Percentiles rank a stretch among this genome's conserved stretches.
Evolutionary conservation across 805 yeast species (phyloP).

Genomic region (Metschnikowia matae): DNA sequence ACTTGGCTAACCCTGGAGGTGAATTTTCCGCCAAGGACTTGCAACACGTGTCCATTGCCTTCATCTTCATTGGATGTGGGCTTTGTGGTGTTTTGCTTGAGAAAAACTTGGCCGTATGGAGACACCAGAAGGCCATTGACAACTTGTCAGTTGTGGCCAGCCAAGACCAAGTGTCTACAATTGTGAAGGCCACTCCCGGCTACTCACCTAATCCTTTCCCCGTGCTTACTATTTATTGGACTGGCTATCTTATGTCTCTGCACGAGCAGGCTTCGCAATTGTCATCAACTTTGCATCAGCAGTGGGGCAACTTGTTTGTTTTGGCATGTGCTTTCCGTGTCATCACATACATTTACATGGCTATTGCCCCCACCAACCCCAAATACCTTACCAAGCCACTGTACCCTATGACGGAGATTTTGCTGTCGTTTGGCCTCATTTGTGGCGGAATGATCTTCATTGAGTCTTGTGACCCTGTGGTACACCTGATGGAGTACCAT

Average conservation of each 20-base stretch:
- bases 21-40: conserved; percentile 86
- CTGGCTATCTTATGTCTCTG: conserved; percentile 92
- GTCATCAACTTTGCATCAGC: conserved; percentile 78
- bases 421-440: conserved; percentile 72
- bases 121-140: conserved; percentile 39
- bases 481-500: conserved; percentile 74
- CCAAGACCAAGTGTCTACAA: conserved; percentile 8
- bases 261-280: conserved; percentile 80
- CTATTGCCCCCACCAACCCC: conserved; percentile 38
- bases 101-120: conserved; percentile 58
- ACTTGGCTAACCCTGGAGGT: conserved; percentile 63
- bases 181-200: conserved; percentile 54
- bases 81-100: conserved; percentile 85
- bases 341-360: conserved; percentile 49
- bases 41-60: conserved; percentile 88
- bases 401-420: conserved; percentile 82
- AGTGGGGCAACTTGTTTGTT: conserved; percentile 89
- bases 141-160: conserved; percentile 10
- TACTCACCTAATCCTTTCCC: conserved; percentile 94
- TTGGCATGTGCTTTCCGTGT: conserved; percentile 77
- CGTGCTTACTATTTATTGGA: conserved; percentile 89
- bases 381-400: conserved; percentile 25
- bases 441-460: conserved; percentile 90
- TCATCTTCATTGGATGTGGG: conserved; percentile 88
- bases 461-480: conserved; percentile 85